Evolutionary conservation across 2,329 filamentous ascomycete species (phyloP).

Genomic region (Aspergillus floridensis): DNA sequence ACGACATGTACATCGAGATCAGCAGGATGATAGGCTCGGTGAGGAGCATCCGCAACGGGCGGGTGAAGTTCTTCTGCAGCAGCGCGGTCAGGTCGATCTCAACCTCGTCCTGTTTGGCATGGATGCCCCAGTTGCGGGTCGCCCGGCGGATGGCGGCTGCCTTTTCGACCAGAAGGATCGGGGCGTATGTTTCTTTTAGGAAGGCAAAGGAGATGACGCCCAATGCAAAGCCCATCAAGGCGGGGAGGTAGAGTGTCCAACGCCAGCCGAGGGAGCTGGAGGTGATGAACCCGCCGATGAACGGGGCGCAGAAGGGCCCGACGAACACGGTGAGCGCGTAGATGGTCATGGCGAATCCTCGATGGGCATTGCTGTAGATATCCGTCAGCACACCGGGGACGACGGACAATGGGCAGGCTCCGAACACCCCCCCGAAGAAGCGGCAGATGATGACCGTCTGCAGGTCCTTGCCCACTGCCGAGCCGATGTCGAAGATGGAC

Average conservation of each 20-base stretch:
- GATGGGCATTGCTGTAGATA: constrained; percentile 52
- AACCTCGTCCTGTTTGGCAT: constrained; percentile 51
- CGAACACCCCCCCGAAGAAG: constrained; percentile 49
- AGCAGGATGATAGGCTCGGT: constrained; percentile 39
- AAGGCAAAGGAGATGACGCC: constrained; percentile 37
- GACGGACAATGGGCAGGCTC: constrained; percentile 43
- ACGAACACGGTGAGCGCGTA: constrained; percentile 54
- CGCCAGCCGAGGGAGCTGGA: constrained; percentile 50
- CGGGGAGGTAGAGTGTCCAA: constrained; percentile 49
- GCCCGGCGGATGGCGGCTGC: constrained; percentile 49
- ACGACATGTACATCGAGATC: constrained; percentile 34
- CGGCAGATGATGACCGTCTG: constrained; percentile 42
- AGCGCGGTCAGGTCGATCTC: constrained; percentile 48
- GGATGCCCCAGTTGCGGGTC: constrained; percentile 57
- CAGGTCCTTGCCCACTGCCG: constrained; percentile 41
- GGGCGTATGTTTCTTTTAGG: constrained; percentile 53
- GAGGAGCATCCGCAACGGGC: constrained; percentile 37
- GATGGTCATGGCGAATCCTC: constrained; percentile 45
- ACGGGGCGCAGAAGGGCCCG: constrained; percentile 52
- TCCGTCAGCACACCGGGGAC: constrained; percentile 47
- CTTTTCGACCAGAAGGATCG: constrained; percentile 52
- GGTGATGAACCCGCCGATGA: constrained; percentile 54
- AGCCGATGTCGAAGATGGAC: constrained; percentile 46
- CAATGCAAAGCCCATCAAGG: constrained; percentile 50
- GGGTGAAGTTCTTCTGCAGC: constrained; percentile 46